Evolutionary conservation across 1,284 basidiomycete genomes (phyloP).

Genomic region (Melampsora americana): DNA sequence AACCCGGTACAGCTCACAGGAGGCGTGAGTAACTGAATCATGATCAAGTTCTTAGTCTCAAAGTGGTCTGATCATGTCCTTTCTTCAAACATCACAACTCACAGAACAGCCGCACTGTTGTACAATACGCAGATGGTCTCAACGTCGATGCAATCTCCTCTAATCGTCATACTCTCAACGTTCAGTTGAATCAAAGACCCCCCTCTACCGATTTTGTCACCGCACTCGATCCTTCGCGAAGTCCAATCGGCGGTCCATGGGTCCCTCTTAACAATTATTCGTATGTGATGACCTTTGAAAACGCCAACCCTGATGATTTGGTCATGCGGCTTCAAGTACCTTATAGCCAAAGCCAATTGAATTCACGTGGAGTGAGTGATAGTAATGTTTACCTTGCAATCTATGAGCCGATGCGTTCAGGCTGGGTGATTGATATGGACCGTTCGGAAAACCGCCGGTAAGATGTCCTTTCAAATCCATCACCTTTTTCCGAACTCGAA

Average conservation of each 20-base stretch:
- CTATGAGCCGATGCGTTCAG: slow-evolving; percentile 24
- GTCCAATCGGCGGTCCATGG: slow-evolving; percentile 18
- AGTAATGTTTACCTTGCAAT: slow-evolving; percentile 22
- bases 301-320: slow-evolving; percentile 29
- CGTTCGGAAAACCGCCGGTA: slow-evolving; percentile 22
- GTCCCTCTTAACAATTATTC: slow-evolving; percentile 21
- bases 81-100: not conserved
- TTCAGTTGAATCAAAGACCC: slow-evolving; percentile 9
- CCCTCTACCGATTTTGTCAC: slow-evolving; percentile 32
- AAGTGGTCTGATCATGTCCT: not conserved
- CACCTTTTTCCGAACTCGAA: not conserved
- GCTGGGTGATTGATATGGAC: slow-evolving; percentile 39
- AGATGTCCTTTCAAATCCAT: not conserved
- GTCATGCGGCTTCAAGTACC: slow-evolving; percentile 19
- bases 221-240: slow-evolving; percentile 23
- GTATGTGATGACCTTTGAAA: slow-evolving; percentile 23
- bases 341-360: slow-evolving; percentile 12
- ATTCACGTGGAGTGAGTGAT: slow-evolving; percentile 12
- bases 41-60: not conserved
- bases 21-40: not conserved
- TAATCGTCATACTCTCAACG: slow-evolving; percentile 11
- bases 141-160: not conserved
- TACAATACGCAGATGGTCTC: not conserved
- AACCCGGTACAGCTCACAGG: not conserved
- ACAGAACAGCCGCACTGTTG: slow-evolving; percentile 2